Base-by-base conservation (phyloP, 2,329 filamentous ascomycete species). In the Trichophyton benhamiae region DNA sequence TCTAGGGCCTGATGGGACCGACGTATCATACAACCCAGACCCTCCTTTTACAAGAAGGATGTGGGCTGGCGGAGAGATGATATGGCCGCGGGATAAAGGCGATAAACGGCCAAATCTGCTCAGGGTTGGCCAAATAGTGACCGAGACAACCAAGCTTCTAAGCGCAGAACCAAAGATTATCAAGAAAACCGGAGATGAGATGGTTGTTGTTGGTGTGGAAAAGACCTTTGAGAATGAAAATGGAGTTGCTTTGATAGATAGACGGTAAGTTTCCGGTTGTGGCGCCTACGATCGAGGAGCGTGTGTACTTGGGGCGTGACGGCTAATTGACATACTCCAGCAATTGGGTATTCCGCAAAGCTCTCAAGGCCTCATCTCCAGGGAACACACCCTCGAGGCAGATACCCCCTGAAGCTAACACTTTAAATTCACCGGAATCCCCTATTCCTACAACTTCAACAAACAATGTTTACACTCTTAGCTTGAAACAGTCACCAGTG, bases 21-120 rank as follows among this genome's bases (percentile, higher is more conserved):
- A 87, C 71, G 72, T 68, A 0, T 80, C 79, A 0, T 86, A 83
- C 68, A 87, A 85, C 65, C 79, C 83, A 0, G 77, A 81, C 0
- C 63, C 72, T 2, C 83, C 83, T 0, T 87, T 86, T 62, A 84
- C 82, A 1, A 72, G 84, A 33, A 77, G 84, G 11, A 87, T 87
- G 84, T 87, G 85, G 85, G 84, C 84, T 0, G 84, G 84, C 1
- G 85, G 85, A 0, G 75, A 77, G 61, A 81, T 87, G 71, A 68
- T 70, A 13, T 85, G 83, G 82, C 67, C 74, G 1, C 69, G 72
- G 11, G 63, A 57, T 8, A 62, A 59, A 3, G 61, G 69, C 17
- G 72, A 68, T 5, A 63, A 70, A 20, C 71, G 72, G 13, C 65
- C 69, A 27, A 76, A 78, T 65, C 64, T 69, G 17, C 68, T 86